A percentile compares a stretch with the other conserved stretches of the same genome.
phyloP scores from a whole-genome alignment of 2,329 filamentous ascomycete genomes.

The Venturia effusa region DNA sequence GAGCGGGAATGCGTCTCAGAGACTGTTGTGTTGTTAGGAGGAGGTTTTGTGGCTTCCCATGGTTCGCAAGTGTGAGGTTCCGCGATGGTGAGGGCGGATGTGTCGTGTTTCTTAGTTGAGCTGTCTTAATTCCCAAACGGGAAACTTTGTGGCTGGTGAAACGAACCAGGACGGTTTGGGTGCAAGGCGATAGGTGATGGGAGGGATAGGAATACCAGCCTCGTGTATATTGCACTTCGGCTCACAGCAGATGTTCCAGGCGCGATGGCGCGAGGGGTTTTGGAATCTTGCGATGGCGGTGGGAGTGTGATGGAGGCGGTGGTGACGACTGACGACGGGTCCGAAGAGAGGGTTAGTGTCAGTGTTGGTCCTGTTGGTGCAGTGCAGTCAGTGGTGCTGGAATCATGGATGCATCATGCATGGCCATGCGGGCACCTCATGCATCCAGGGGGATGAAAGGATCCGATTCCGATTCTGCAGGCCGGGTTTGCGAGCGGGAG shows the following conservation, averaged over 20 bases:
- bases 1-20: too few species aligned
- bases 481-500: too few species aligned
- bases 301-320: not conserved
- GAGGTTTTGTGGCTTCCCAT: too few species aligned
- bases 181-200: not conserved
- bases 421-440: too few species aligned
- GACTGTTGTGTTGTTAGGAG: too few species aligned
- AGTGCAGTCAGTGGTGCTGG: too few species aligned
- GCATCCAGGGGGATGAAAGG: too few species aligned
- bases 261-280: not conserved
- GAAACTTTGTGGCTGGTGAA: not conserved
- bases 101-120: not conserved
- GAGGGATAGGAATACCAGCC: not conserved
- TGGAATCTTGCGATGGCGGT: not conserved
- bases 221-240: not conserved
- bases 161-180: not conserved
- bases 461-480: too few species aligned
- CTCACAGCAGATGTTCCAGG: not conserved
- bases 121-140: not conserved
- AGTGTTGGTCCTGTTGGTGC: too few species aligned
- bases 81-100: not conserved
- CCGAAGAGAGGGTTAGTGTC: too few species aligned
- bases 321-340: too few species aligned
- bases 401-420: not conserved
- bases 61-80: too few species aligned